phyloP scores from a whole-genome alignment of 139 green algal genomes.

The Chlorella sp. region DNA sequence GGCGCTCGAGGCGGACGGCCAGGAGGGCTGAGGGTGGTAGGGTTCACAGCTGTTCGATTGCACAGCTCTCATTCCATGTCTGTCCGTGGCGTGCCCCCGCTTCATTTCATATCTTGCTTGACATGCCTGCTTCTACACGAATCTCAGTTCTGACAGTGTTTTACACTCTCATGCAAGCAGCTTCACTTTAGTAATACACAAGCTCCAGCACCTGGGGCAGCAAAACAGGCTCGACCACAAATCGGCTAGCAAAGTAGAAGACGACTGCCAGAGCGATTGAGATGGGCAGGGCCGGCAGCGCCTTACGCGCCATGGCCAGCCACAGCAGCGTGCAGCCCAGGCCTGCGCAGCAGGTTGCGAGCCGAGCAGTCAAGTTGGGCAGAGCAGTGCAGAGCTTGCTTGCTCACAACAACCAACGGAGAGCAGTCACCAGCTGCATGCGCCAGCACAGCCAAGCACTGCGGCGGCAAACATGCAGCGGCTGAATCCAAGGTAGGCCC shows the following conservation, averaged over 20 bases:
- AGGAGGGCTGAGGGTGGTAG: no score
- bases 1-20: neutral
- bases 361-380: neutral
- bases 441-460: neutral
- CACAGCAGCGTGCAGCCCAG: constrained; percentile 86
- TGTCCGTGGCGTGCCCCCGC: no score
- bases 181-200: constrained; percentile 53
- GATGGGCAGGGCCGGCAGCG: constrained; percentile 94
- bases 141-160: no score
- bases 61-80: no score
- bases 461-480: neutral
- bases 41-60: no score
- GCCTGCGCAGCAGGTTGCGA: constrained; percentile 63
- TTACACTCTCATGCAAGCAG: no score
- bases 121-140: no score
- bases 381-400: neutral
- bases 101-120: no score
- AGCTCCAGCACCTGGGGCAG: constrained; percentile 58
- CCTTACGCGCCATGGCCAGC: constrained; percentile 81
- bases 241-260: constrained; percentile 90
- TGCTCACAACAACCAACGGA: neutral
- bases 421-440: neutral
- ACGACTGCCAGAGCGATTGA: constrained; percentile 89
- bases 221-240: constrained; percentile 85
- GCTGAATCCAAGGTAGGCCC: neutral